Base-by-base conservation (phyloP, 2,329 filamentous ascomycete genomes). In the Pseudocercospora musae region DNA sequence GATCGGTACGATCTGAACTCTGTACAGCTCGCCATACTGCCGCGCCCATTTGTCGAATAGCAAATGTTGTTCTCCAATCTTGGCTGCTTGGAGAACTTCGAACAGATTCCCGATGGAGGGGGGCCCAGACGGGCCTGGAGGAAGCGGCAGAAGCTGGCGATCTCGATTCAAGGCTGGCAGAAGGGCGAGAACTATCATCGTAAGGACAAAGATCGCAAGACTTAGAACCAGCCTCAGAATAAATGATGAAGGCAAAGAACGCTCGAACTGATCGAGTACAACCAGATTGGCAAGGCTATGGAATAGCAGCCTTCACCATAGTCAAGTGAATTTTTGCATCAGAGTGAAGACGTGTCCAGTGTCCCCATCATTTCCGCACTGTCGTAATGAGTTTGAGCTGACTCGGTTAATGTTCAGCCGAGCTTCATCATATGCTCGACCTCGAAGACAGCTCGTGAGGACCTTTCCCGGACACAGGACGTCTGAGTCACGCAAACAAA, bases 11-110 rank as follows among this genome's bases (percentile, higher is more conserved):
- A 62, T 37, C 33, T 58, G 58, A 33, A 62, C 59, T 27, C 31
- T 58, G 46, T 62, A 58, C 3, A 58, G 54, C 10, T 57, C 59
- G 13, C 59, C 59, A 44, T 50, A 57, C n/a, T 58, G 18, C 7
- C 55, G 37, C 9, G 59, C 59, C 55, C 55, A 58, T 31, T 33
- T 46, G 29, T 62, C 20, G 15, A 62, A 44, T 9, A 62, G 44
- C 8, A 62, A 33, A 50, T 58, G 59, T 25, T 62, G 55, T 33
- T 62, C 59, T 20, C 59, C 59, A n/a, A 46, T 23, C 23, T 58
- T 27, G 25, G 25, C 33, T 27, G 59, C 54, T 31, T 20, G 13
- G n/a, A 62, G 20, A 15, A 58, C 23, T 7, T 62, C 54, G 4
- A 33, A 49, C 11, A 62, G 31, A 20, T 58, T 58, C 5, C 59